Conservation (phyloP, 768 basidiomycete species). For the Tephrocybe sp. region DNA sequence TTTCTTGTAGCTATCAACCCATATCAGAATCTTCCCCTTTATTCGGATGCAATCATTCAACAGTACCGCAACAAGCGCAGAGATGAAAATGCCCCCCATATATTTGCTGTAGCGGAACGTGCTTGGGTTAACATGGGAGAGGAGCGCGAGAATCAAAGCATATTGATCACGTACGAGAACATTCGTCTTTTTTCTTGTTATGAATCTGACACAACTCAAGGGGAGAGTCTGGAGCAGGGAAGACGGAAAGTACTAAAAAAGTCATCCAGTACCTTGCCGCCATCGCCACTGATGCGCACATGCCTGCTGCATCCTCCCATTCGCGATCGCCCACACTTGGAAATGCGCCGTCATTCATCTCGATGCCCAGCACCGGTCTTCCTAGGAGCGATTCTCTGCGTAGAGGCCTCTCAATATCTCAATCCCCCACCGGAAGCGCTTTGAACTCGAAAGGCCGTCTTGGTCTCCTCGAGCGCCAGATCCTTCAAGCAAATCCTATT, state of each 20-base stretch:
- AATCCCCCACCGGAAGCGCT: constrained; percentile 44
- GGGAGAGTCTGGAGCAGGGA: constrained; percentile 98
- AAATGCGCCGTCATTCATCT: constrained; percentile 43
- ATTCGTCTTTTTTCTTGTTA: neutral
- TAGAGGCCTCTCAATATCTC: constrained; percentile 48
- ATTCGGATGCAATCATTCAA: constrained; percentile 84
- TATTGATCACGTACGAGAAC: constrained; percentile 87
- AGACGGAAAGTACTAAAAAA: constrained; percentile 99
- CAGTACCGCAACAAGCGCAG: constrained; percentile 89
- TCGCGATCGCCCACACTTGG: constrained; percentile 66
- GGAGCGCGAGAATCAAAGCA: constrained; percentile 95
- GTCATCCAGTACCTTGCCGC: constrained; percentile 99
- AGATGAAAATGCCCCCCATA: constrained; percentile 93
- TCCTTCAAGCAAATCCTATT: constrained; percentile 96
- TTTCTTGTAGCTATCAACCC: constrained; percentile 99
- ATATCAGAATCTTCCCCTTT: constrained; percentile 89
- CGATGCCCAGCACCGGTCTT: constrained; percentile 67
- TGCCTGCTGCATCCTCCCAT: constrained; percentile 55
- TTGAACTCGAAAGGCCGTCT: constrained; percentile 71
- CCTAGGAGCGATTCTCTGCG: constrained; percentile 66
- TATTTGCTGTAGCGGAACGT: constrained; percentile 95
- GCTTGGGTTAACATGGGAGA: constrained; percentile 99
- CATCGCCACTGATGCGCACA: constrained; percentile 83
- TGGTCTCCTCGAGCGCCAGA: constrained; percentile 92
- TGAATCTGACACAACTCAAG: constrained; percentile 38